Evolutionary conservation across 345 rosid genomes (phyloP), one percentile per base, ranked within the genome.

Genomic region (Populus tremula): DNA sequence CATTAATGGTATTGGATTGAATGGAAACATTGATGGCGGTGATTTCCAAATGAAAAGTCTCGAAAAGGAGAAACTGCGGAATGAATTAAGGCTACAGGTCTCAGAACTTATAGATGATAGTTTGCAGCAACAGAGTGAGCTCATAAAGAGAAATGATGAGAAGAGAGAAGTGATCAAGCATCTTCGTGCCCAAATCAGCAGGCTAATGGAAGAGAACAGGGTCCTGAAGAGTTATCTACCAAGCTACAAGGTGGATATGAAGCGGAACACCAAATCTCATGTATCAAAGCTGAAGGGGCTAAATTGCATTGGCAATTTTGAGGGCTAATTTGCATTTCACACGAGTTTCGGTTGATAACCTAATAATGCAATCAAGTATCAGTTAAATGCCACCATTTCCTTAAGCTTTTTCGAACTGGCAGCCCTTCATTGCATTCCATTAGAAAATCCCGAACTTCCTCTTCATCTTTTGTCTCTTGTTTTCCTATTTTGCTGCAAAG

Each of bases 131-230:
- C 85, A 82, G 69, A 70, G 35, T 23, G 85, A 85, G 69, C 47
- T 84, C 65, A 63, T 77, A 66, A 78, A 72, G 70, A 79, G 87
- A 70, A 84, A 81, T 41, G 87, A 79, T 5, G 81, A 79, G 72
- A 84, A 84, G 70, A 84, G 80, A 49, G 82, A 81, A 65, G 67
- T 31, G 33, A 84, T 84, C n/a, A 73, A 68, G 66, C 83, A 78
- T 18, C 85, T 84, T 45, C 45, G 65, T 31, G 54, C 69, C 35
- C 79, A 78, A 41, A 39, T 81, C n/a, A 63, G 67, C 23, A 73
- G 47, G 41, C 43, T 80, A 29, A 65, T 21, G 80, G 72, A 79
- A 29, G 83, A 73, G 33, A 79, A 73, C 29, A 74, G 49, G 59
- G 68, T 39, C 16, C 38, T 80, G 64, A 74, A 41, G 54, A 50